phyloP scores from a whole-genome alignment of 441 rosid species.

The Hura crepitans region DNA sequence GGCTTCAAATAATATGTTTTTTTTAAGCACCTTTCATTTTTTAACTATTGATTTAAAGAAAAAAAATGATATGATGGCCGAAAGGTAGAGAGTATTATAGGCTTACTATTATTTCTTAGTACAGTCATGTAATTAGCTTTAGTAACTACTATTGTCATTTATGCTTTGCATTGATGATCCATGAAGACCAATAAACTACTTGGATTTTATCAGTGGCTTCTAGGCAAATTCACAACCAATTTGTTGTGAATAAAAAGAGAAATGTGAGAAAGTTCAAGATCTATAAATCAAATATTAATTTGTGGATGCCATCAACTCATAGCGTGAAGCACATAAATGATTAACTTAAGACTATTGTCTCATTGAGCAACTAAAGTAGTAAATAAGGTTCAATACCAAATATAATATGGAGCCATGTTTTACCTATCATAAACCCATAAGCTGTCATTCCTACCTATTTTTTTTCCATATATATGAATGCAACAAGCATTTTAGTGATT shows the following conservation, averaged over 20 bases:
- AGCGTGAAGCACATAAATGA: neutral
- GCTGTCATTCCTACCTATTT: slow-evolving; percentile 84
- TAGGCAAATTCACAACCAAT: slow-evolving; percentile 17
- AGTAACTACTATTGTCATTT: neutral
- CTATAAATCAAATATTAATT: neutral
- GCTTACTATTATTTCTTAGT: no score
- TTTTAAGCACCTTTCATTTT: no score
- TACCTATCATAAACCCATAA: slow-evolving; percentile 73
- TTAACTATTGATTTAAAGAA: no score
- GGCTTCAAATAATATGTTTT: no score
- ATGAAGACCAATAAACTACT: neutral
- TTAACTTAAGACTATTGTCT: slow-evolving; percentile 53
- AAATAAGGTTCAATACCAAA: slow-evolving; percentile 77
- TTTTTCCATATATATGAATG: slow-evolving; percentile 80
- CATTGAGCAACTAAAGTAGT: slow-evolving; percentile 84
- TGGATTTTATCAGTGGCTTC: neutral
- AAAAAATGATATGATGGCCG: no score
- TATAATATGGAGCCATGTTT: slow-evolving; percentile 77
- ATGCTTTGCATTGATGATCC: neutral
- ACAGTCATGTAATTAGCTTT: neutral
- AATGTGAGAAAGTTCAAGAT: neutral
- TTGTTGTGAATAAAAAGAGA: slow-evolving; percentile 4
- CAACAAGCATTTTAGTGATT: slow-evolving; percentile 25
- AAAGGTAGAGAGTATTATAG: no score
- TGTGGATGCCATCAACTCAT: neutral